phyloP scores from a whole-genome alignment of 345 rosid genomes.

The Dovyalis caffra region DNA sequence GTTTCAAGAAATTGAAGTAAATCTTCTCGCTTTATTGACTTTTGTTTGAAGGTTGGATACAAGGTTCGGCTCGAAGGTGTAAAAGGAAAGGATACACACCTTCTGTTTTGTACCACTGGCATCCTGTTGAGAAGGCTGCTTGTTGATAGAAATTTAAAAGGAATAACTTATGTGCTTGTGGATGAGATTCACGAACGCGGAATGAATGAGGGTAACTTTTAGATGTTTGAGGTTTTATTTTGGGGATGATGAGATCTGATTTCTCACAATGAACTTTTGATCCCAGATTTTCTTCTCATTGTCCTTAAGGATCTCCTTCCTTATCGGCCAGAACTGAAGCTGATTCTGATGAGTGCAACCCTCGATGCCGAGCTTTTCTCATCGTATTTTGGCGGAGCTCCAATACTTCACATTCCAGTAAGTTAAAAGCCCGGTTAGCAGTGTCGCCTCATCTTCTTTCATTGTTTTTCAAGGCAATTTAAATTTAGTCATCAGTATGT shows the following conservation, averaged over 20 bases:
- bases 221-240: conserved; percentile 7
- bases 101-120: conserved; percentile 94
- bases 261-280: conserved; percentile 31
- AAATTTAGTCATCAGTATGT: not conserved
- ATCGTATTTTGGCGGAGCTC: conserved; percentile 83
- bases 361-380: conserved; percentile 93
- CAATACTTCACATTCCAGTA: conserved; percentile 71
- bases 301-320: conserved; percentile 90
- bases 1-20: conserved; percentile 4
- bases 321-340: conserved; percentile 72
- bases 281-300: conserved; percentile 85
- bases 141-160: conserved; percentile 78
- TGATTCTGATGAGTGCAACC: conserved; percentile 95
- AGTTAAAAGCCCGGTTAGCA: conserved; percentile 33
- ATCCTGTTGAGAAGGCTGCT: conserved; percentile 86
- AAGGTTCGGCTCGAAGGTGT: conserved; percentile 92
- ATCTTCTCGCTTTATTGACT: conserved; percentile 18
- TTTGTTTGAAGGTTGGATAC: conserved; percentile 69
- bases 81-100: conserved; percentile 82
- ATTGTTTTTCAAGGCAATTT: not conserved
- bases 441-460: not conserved
- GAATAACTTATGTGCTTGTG: conserved; percentile 83
- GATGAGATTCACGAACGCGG: conserved; percentile 99
- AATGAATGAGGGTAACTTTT: conserved; percentile 81
- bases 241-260: conserved; percentile 21